Conservation (phyloP, 257 asterid species). For the Jaltomata sinuosa region DNA sequence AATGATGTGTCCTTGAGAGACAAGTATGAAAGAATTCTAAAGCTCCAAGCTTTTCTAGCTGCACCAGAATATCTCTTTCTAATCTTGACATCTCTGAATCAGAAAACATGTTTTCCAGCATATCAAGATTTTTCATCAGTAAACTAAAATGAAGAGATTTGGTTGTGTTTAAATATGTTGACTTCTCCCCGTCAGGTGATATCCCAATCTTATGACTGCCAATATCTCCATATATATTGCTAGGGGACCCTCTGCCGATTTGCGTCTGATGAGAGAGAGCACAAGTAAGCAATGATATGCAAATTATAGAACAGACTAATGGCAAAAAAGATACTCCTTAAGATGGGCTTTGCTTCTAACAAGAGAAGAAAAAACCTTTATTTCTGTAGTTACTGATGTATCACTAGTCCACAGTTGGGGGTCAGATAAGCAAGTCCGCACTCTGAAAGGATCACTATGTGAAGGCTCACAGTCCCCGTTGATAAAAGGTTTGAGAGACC, state of each 20-base stretch:
- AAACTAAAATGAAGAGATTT: conserved; percentile 40
- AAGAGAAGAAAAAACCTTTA: conserved; percentile 29
- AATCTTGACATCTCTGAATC: conserved; percentile 39
- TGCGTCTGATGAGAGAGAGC: conserved; percentile 28
- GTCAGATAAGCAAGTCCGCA: conserved; percentile 30
- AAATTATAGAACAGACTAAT: not conserved
- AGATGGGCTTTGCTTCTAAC: not conserved
- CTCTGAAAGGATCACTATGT: conserved; percentile 30
- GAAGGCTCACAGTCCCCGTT: conserved; percentile 39
- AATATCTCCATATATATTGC: conserved; percentile 19
- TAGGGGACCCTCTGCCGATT: conserved; percentile 19
- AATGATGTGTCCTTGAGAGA: conserved; percentile 34
- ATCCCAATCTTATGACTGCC: conserved; percentile 5
- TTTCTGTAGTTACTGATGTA: conserved; percentile 30
- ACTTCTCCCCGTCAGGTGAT: conserved; percentile 12
- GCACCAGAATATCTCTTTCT: conserved; percentile 67
- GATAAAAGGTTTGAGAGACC: conserved; percentile 34
- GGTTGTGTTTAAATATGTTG: conserved; percentile 16
- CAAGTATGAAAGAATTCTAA: conserved; percentile 52
- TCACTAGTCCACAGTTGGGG: conserved; percentile 34
- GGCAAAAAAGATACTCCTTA: not conserved
- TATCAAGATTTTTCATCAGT: conserved; percentile 61
- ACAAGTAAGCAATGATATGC: conserved; percentile 5
- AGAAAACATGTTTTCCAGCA: conserved; percentile 53
- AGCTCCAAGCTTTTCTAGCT: conserved; percentile 71